These are phyloP conservation scores for Simplicillium aogashimaense DNA, from an alignment of 2,329 filamentous ascomycete genomes.

Conservation along the genomic window DNA sequence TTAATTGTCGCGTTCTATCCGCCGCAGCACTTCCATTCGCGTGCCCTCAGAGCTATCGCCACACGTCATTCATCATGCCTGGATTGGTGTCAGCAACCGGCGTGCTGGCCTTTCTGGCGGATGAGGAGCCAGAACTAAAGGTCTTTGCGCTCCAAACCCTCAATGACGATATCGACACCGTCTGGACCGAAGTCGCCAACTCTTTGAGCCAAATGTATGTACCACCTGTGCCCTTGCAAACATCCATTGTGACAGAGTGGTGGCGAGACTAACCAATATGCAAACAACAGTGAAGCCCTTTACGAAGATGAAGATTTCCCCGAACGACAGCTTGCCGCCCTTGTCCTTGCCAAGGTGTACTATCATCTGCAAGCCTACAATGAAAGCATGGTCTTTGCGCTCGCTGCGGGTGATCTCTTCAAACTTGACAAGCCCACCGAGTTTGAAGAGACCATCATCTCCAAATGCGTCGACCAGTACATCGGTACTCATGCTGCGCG, in stretches of 20 bases:
- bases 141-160: slow-evolving; percentile 90
- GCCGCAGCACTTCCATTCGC: too few relatives aligned
- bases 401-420: slow-evolving; percentile 90
- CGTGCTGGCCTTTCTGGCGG: slow-evolving; percentile 87
- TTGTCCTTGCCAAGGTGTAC: slow-evolving; percentile 96
- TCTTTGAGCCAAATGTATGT: slow-evolving; percentile 84
- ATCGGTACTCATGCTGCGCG: slow-evolving; percentile 60
- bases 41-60: too few relatives aligned
- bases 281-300: slow-evolving; percentile 66
- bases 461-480: slow-evolving; percentile 96
- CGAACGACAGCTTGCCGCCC: slow-evolving; percentile 84
- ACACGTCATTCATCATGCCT: slow-evolving; percentile 53
- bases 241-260: too few relatives aligned
- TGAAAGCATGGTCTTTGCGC: slow-evolving; percentile 96
- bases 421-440: slow-evolving; percentile 84
- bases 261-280: too few relatives aligned
- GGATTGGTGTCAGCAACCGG: slow-evolving; percentile 90
- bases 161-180: slow-evolving; percentile 90
- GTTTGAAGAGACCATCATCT: slow-evolving; percentile 98
- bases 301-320: slow-evolving; percentile 96
- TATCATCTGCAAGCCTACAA: slow-evolving; percentile 98
- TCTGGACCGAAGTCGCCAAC: slow-evolving; percentile 95
- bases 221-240: slow-evolving; percentile 1
- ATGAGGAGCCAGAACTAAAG: slow-evolving; percentile 89
- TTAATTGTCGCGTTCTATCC: slow-evolving; percentile 1